Evolutionary conservation across 2,329 filamentous ascomycete species (phyloP).

Genomic region (Aspergillus alliaceus): DNA sequence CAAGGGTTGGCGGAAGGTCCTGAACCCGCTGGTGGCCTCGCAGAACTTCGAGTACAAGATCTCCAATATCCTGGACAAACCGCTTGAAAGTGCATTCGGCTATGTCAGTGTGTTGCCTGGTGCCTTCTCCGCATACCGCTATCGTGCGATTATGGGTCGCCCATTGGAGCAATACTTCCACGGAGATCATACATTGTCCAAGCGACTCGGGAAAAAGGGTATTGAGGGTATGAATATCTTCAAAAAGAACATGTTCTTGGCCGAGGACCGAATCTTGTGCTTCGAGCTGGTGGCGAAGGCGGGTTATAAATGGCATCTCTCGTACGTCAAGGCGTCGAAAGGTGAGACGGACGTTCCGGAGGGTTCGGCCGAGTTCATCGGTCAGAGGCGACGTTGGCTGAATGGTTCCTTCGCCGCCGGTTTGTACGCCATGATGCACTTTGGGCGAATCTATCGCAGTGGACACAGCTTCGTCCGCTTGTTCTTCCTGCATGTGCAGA

Average conservation of each 20-base stretch:
- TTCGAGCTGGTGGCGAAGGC: conserved; percentile 99
- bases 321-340: conserved; percentile 98
- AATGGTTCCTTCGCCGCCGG: conserved; percentile 98
- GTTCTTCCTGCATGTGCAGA: conserved; percentile 97
- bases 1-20: conserved; percentile 75
- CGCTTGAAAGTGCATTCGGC: conserved; percentile 92
- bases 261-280: conserved; percentile 99
- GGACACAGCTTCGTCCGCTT: conserved; percentile 97
- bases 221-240: conserved; percentile 99
- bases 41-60: conserved; percentile 99
- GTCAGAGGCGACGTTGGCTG: conserved; percentile 95
- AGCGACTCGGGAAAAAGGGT: conserved; percentile 95
- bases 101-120: conserved; percentile 97
- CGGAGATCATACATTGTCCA: conserved; percentile 95
- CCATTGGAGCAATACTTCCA: conserved; percentile 99
- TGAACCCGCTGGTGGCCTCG: conserved; percentile 94
- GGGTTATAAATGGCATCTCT: conserved; percentile 97
- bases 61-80: conserved; percentile 98
- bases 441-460: conserved; percentile 96
- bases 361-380: conserved; percentile 94
- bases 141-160: conserved; percentile 96
- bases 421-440: conserved; percentile 97
- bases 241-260: conserved; percentile 99
- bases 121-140: conserved; percentile 97
- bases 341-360: conserved; percentile 98